A percentile compares a stretch with the other conserved stretches of the same genome.
Evolutionary conservation across 2,329 filamentous ascomycete species (phyloP).

Genomic region (Xylaria sp.): DNA sequence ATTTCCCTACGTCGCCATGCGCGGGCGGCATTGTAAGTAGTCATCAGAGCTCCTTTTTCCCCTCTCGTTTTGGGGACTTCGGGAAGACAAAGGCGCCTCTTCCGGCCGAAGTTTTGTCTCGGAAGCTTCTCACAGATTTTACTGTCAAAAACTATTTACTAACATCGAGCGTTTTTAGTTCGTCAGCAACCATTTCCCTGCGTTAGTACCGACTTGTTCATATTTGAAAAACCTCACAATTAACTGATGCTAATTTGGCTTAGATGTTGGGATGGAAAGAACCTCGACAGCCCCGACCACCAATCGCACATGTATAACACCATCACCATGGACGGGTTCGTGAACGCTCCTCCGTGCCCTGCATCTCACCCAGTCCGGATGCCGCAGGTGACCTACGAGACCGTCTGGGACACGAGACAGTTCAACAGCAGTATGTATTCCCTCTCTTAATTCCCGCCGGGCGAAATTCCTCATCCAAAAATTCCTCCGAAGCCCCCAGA

Average conservation of each 20-base stretch:
- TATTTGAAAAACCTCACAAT: background rate
- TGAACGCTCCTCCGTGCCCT: slow-evolving; percentile 46
- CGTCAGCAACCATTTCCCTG: slow-evolving; percentile 54
- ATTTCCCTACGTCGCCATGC: slow-evolving; percentile 54
- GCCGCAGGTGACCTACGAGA: slow-evolving; percentile 52
- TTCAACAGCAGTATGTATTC: slow-evolving; percentile 49
- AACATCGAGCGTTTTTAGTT: slow-evolving; percentile 41
- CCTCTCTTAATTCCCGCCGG: background rate
- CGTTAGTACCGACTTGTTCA: slow-evolving; percentile 40
- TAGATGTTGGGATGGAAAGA: slow-evolving; percentile 43
- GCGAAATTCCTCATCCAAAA: background rate
- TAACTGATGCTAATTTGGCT: slow-evolving; percentile 17
- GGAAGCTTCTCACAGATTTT: background rate
- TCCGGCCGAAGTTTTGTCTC: too few relatives aligned
- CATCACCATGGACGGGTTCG: slow-evolving; percentile 37
- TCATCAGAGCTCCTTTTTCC: background rate
- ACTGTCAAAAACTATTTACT: background rate
- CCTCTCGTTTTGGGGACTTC: background rate
- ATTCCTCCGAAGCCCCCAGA: background rate
- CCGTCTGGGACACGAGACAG: slow-evolving; percentile 56
- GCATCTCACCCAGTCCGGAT: slow-evolving; percentile 49
- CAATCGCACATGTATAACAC: slow-evolving; percentile 46
- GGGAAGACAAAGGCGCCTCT: background rate
- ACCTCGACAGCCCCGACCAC: slow-evolving; percentile 44
- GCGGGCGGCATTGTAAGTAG: slow-evolving; percentile 42